Base-by-base conservation (phyloP, 1,139 yeast genomes). In the Geotrichum klebahnii region DNA sequence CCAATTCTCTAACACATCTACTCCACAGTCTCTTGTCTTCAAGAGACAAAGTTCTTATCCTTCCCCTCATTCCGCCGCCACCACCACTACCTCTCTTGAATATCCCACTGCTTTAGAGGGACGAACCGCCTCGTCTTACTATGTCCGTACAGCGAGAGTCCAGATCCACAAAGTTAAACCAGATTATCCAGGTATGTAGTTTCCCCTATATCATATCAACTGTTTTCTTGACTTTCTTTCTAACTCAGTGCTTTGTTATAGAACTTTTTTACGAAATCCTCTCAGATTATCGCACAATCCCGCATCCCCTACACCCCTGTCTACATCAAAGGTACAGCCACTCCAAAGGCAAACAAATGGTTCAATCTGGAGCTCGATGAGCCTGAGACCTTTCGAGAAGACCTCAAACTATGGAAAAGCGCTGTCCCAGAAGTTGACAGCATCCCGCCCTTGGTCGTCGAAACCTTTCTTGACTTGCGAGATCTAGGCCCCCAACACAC, bases 391-490 rank as follows among this genome's bases (percentile, higher is more conserved):
- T 67, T 72, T 44, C 72, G 75, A 44, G 87, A 80, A 10, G 88
- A 81, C 46, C 67, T 85, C 51, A 71, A 73, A 50, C 68, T 74
- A 10, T 87, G 95, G 95, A 75, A 75, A 54, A 56, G 68, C 28
- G 59, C 66, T 35, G 65, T 67, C 33, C 41, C 53, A 46, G 57
- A 49, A 40, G 51, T 57, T 10, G 56, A 53, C 32, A 56, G 58
- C 3, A 65, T 82, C 20, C 89, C 95, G 2, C 95, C 96, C 1
- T 74, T 92, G 68, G 86, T 90, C 23, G 76, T 92, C 32, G 98
- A 92, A 64, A 83, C 94, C 0, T 85, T 76, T 57, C 72, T 92
- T 50, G 96, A 90, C 65, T 71, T 89, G 49, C 69, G 88, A 26
- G 75, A 73, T 22, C 65, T 90, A 50, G 70, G 78, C 8, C 67